Conservation (phyloP, 495 filamentous ascomycete genomes). For the Glonium stellatum region DNA sequence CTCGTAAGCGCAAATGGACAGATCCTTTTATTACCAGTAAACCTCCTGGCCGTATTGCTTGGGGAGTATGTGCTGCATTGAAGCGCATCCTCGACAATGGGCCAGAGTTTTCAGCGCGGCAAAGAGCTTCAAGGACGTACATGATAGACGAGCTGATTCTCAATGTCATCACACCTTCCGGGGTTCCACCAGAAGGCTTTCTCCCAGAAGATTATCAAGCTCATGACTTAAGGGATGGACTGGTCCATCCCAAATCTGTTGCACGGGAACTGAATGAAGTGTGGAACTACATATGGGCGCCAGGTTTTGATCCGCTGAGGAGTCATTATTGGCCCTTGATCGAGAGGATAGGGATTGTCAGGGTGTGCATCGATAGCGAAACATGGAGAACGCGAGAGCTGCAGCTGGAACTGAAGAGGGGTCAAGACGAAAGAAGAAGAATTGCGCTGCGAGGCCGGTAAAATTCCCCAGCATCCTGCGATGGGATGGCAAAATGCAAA, state of each 20-base stretch:
- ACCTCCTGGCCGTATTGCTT: conserved; percentile 16
- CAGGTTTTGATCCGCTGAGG: conserved; percentile 6
- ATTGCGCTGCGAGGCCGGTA: conserved; percentile 14
- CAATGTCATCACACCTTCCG: conserved; percentile 19
- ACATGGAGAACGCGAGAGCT: conserved; percentile 19
- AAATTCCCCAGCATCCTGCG: not conserved
- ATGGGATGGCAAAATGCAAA: too few species aligned
- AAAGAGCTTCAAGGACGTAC: conserved; percentile 4
- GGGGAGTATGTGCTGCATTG: conserved; percentile 24
- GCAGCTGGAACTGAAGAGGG: conserved; percentile 21
- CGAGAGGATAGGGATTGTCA: conserved; percentile 20
- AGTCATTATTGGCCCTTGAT: conserved; percentile 16
- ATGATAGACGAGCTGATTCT: conserved; percentile 24
- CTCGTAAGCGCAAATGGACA: conserved; percentile 11
- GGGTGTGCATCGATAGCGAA: conserved; percentile 20
- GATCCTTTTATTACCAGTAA: conserved; percentile 1
- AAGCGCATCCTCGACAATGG: conserved; percentile 21
- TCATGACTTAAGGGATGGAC: conserved; percentile 4
- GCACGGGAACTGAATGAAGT: conserved; percentile 19
- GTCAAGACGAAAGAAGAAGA: conserved; percentile 16
- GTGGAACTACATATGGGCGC: conserved; percentile 23
- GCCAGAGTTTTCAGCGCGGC: conserved; percentile 12
- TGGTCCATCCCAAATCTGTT: conserved; percentile 23
- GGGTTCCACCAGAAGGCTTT: conserved; percentile 10
- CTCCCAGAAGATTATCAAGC: conserved; percentile 9